Conservation (phyloP, 352 stramenopile species). For the Globisporangium heterothallicum region DNA sequence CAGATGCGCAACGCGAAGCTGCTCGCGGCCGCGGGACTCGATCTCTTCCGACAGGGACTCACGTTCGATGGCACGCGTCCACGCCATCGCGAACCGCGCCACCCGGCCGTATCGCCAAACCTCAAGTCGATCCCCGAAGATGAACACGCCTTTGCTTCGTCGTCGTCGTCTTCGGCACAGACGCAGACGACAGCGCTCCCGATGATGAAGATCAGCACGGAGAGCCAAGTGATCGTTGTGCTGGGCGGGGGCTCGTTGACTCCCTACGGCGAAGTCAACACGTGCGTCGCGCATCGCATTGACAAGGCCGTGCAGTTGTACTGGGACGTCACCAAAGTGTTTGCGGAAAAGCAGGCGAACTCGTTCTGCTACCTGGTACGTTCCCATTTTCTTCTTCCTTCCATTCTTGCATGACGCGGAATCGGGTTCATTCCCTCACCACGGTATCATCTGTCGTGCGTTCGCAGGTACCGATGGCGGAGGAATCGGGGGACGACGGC, state of each 20-base stretch:
- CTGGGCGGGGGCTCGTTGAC: conserved; percentile 31
- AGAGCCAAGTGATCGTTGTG: conserved; percentile 47
- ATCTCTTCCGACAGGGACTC: conserved; percentile 60
- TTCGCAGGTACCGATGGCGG: conserved; percentile 27
- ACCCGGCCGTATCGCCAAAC: conserved; percentile 44
- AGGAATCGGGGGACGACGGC: conserved; percentile 31
- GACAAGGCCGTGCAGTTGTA: conserved; percentile 45
- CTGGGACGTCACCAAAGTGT: conserved; percentile 36
- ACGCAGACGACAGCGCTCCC: background rate
- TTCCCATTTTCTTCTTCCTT: background rate
- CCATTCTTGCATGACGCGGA: background rate
- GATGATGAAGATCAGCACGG: too few species aligned
- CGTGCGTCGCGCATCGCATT: conserved; percentile 27
- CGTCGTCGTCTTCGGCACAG: background rate
- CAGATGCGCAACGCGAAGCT: conserved; percentile 18
- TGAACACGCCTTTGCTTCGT: conserved; percentile 10
- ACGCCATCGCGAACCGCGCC: conserved; percentile 24
- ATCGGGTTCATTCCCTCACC: too few species aligned
- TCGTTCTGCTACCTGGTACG: conserved; percentile 40
- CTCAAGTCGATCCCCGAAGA: conserved; percentile 52
- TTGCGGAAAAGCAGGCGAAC: conserved; percentile 29
- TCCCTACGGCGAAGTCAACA: conserved; percentile 22
- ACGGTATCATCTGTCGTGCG: conserved; percentile 8
- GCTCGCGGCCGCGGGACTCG: conserved; percentile 45
- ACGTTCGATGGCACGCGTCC: conserved; percentile 42